Evolutionary conservation across 1,284 basidiomycete genomes (phyloP), one percentile per base, ranked within the genome.

Genomic region (Microbotryum scabiosae): DNA sequence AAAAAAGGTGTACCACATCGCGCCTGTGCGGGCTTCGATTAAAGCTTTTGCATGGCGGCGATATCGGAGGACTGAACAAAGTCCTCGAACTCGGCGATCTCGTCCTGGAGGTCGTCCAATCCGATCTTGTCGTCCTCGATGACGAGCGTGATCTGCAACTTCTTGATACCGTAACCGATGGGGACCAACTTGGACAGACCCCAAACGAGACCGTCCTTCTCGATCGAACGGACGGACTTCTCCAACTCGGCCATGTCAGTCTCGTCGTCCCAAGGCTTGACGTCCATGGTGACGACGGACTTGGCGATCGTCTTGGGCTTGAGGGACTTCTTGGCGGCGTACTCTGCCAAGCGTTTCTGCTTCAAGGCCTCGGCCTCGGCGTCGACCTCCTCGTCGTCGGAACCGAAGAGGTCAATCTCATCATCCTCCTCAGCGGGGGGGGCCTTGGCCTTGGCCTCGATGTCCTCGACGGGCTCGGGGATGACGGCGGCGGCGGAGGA

Each of bases 191-290:
- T 72, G 57, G 65, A 70, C 26, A 71, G 66, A 76, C 91, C 91
- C 94, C 96, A 98, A 57, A 97, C 83, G 67, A 99, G 86, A 75
- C 96, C 94, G 62, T 90, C 87, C 81, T 84, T 80, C 77, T 91
- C 84, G 73, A 98, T 86, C 32, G 86, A 85, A 68, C 94, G 86
- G 60, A 98, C 92, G 49, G 80, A 73, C 48, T 81, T 77, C 79
- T 98, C 94, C 70, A 98, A 82, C 59, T 79, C 86, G 57, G 75
- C 82, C 90, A 99, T 92, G 79, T 97, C 90, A 63, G 94, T 99
- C 81, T 97, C 92, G 76, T 97, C 93, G 76, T 98, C 94, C 94
- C 66, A 94, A 53, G 93, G 94, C 80, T 97, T 98, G 68, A 98
- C 91, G 71, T 97, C 92, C 72, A 97, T 80, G 58, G 96, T 98